These are phyloP conservation scores for Ettlia oleoabundans DNA, from an alignment of 139 green algal species.

Conservation along the genomic window DNA sequence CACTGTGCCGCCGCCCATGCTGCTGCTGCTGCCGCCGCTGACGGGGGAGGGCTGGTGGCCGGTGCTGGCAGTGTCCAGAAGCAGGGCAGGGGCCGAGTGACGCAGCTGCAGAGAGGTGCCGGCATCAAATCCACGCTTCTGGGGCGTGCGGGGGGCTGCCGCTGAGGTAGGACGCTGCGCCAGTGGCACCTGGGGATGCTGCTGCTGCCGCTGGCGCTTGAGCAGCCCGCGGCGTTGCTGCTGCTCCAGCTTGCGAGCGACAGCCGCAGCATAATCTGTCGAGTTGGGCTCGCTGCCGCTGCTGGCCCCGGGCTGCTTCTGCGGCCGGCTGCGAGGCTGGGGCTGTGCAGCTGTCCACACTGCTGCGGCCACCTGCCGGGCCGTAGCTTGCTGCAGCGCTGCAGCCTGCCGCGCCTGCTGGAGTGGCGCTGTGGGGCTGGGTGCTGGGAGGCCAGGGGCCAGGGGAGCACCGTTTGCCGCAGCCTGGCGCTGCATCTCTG, in stretches of 20 bases:
- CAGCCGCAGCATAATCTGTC: not conserved
- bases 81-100: not conserved
- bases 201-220: not conserved
- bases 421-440: not conserved
- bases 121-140: not conserved
- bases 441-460: not conserved
- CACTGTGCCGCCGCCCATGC: not conserved
- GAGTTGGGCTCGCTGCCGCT: no score
- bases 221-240: not conserved
- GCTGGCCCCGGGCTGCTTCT: not conserved
- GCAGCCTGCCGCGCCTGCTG: not conserved
- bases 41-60: constrained; percentile 3
- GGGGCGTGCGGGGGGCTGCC: not conserved
- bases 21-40: not conserved
- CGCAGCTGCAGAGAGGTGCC: not conserved
- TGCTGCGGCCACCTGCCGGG: not conserved
- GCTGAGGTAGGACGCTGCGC: not conserved
- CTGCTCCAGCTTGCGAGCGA: not conserved
- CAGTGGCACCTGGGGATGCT: not conserved
- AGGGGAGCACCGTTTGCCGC: not conserved
- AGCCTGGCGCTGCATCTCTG: constrained; percentile 16
- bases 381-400: not conserved
- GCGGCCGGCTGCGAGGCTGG: not conserved
- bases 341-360: not conserved
- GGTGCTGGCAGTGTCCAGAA: not conserved